These are phyloP conservation scores for Filobasidium floriforme DNA, from an alignment of 768 basidiomycete genomes.

Conservation along the genomic window DNA sequence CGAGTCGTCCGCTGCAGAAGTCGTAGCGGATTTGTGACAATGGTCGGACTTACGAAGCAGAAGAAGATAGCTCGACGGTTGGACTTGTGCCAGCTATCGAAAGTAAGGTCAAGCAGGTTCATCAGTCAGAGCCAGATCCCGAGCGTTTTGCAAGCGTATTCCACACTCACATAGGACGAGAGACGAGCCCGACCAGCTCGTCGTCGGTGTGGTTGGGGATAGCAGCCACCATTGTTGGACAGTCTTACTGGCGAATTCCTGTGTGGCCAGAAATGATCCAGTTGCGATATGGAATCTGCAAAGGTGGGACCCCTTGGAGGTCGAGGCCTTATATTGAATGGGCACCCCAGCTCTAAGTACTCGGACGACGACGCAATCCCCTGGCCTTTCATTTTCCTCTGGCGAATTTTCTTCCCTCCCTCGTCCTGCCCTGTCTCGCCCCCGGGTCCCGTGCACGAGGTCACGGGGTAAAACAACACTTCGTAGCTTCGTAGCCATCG, in stretches of 20 bases:
- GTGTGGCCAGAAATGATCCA: no score
- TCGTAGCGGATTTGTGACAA: neutral
- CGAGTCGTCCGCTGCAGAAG: no score
- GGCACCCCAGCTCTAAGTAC: neutral
- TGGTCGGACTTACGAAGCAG: slow-evolving; percentile 11
- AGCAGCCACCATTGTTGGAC: slow-evolving; percentile 18
- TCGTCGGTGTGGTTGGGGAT: slow-evolving; percentile 10
- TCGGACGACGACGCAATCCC: no score
- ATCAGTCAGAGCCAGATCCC: neutral
- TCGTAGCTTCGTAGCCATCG: no score
- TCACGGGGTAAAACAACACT: no score
- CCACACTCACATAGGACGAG: slow-evolving; percentile 12
- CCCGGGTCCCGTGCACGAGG: no score
- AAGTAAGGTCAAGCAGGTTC: neutral
- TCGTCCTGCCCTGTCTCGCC: no score
- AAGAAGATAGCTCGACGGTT: slow-evolving; percentile 19
- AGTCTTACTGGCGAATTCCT: neutral
- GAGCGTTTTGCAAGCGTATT: neutral
- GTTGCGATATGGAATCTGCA: no score
- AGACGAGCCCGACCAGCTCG: slow-evolving; percentile 14
- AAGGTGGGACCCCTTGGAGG: neutral
- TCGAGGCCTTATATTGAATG: neutral
- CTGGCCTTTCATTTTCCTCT: no score
- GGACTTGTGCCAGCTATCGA: slow-evolving; percentile 20
- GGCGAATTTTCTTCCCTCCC: no score